Conservation (phyloP, 495 filamentous ascomycete species). For the Apiosordaria backusii region DNA sequence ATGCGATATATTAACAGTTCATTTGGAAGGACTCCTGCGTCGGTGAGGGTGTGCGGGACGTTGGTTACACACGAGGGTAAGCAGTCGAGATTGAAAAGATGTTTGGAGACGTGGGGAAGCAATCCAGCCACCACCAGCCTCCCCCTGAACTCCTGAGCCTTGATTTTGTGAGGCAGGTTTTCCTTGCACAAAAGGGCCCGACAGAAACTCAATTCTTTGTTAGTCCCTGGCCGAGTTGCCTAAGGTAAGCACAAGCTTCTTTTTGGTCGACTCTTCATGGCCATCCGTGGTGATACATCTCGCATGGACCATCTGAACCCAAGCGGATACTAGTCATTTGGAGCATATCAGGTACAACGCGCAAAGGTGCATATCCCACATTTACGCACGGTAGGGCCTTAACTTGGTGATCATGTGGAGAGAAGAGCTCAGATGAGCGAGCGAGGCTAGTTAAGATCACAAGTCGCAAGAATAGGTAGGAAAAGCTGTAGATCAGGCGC, state of each 20-base stretch:
- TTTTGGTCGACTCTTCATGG: not conserved
- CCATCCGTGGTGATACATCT: not conserved
- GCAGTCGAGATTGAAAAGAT: too few species aligned
- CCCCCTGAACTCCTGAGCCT: not conserved
- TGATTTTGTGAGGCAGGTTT: not conserved
- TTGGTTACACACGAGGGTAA: not conserved
- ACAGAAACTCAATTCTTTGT: not conserved
- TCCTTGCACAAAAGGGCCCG: not conserved
- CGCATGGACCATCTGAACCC: not conserved
- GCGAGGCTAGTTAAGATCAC: not conserved
- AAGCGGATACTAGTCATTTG: not conserved
- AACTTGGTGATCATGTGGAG: not conserved
- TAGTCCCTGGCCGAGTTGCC: not conserved
- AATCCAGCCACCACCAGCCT: not conserved
- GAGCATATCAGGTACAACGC: not conserved
- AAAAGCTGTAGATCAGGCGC: not conserved
- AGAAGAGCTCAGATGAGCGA: not conserved
- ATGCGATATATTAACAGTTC: not conserved
- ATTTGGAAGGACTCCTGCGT: not conserved
- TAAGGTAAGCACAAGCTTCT: not conserved
- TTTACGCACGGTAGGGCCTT: not conserved
- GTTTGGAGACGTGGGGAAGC: too few species aligned
- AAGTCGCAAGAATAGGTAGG: not conserved
- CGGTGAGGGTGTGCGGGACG: not conserved
- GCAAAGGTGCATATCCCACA: not conserved